A percentile compares a stretch with the other conserved stretches of the same genome.
Conservation (phyloP, 2,329 filamentous ascomycete species). For the Pseudodiploospora longispora region DNA sequence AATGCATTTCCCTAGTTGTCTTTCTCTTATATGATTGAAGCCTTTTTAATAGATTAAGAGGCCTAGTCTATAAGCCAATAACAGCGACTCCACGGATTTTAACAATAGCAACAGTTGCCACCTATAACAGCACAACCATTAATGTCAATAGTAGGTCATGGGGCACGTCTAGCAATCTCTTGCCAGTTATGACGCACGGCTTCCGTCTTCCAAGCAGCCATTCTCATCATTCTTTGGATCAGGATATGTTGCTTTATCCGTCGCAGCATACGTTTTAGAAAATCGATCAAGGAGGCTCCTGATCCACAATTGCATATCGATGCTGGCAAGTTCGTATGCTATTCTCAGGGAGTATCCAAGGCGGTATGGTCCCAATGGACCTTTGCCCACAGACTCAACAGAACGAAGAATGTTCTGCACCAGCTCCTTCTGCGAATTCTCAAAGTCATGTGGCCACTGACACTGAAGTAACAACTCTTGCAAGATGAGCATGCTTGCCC, state of each 20-base stretch:
- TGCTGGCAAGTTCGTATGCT: constrained; percentile 29
- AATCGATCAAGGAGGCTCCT: constrained; percentile 21
- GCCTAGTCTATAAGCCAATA: too few species aligned
- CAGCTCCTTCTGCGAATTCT: constrained; percentile 17
- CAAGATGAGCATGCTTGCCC: constrained; percentile 32
- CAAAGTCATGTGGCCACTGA: constrained; percentile 17
- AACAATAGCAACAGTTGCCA: too few species aligned
- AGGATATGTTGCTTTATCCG: constrained; percentile 20
- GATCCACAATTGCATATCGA: constrained; percentile 27
- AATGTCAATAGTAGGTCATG: too few species aligned
- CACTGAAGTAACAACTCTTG: constrained; percentile 29
- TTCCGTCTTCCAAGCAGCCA: constrained; percentile 2
- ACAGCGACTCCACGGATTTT: too few species aligned
- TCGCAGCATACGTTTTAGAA: constrained; percentile 25
- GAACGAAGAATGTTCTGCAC: constrained; percentile 27
- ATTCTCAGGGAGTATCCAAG: constrained; percentile 30
- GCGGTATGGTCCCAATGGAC: constrained; percentile 30
- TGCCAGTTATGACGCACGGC: neutral
- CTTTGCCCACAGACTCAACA: constrained; percentile 28
- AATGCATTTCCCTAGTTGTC: too few species aligned
- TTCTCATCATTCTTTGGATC: constrained; percentile 14
- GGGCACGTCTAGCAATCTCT: too few species aligned
- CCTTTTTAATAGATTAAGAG: too few species aligned
- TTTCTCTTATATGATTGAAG: too few species aligned
- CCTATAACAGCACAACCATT: too few species aligned